Evolutionary conservation across 1,284 basidiomycete species (phyloP).

Genomic region (Meira miltonrushii): DNA sequence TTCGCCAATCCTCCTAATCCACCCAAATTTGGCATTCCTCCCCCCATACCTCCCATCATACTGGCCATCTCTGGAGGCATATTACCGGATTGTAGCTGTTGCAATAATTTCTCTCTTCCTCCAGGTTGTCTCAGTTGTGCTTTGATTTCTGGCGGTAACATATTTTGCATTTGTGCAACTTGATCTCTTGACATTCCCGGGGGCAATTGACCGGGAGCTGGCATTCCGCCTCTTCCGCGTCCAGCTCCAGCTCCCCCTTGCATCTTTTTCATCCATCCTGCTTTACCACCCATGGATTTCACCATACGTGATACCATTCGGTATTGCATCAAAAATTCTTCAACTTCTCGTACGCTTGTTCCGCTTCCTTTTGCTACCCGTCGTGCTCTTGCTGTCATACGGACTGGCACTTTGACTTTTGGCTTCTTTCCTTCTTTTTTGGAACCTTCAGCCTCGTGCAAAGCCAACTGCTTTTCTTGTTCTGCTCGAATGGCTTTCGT

Average conservation of each 20-base stretch:
- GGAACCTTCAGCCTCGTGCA: conserved; percentile 21
- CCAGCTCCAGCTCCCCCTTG: conserved; percentile 30
- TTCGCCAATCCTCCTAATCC: conserved; percentile 23
- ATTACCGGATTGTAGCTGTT: conserved; percentile 26
- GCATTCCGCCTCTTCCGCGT: conserved; percentile 28
- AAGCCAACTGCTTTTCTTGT: conserved; percentile 14
- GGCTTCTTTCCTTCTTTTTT: conserved; percentile 23
- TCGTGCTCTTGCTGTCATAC: conserved; percentile 55
- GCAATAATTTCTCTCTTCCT: conserved; percentile 36
- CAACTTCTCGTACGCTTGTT: conserved; percentile 93
- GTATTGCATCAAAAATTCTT: conserved; percentile 69
- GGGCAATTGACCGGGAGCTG: conserved; percentile 35
- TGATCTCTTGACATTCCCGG: conserved; percentile 48
- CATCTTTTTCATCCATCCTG: conserved; percentile 58
- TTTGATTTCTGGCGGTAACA: conserved; percentile 49
- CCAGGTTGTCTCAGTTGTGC: conserved; percentile 50
- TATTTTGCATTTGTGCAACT: conserved; percentile 48
- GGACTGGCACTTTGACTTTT: conserved; percentile 32
- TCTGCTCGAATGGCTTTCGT: conserved; percentile 17
- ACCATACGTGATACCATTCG: conserved; percentile 58
- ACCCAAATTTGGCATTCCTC: conserved; percentile 17
- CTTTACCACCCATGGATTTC: conserved; percentile 92
- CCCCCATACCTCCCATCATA: conserved; percentile 26
- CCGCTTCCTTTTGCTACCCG: conserved; percentile 89
- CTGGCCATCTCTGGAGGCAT: conserved; percentile 27